These are phyloP conservation scores for Cercospora nicotianae DNA, from an alignment of 2,329 filamentous ascomycete genomes.

Conservation along the genomic window DNA sequence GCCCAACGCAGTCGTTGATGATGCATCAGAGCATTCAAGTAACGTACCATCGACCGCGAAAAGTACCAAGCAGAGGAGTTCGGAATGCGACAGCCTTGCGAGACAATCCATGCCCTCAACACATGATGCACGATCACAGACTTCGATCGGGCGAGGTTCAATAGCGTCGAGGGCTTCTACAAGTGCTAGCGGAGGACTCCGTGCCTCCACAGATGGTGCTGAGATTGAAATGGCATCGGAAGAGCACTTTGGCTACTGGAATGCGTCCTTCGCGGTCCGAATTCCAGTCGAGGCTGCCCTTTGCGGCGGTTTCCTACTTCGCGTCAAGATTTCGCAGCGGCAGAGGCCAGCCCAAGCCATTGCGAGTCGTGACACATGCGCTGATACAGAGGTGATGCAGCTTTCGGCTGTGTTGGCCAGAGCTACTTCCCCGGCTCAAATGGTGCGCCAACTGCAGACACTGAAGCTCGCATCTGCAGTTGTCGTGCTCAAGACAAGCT, in stretches of 20 bases:
- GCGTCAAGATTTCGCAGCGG: slow-evolving; percentile 10
- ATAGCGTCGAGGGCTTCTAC: neutral
- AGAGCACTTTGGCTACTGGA: slow-evolving; percentile 24
- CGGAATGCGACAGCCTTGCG: neutral
- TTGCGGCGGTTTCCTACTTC: slow-evolving; percentile 19
- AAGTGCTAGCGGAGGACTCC: neutral
- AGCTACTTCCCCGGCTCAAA: neutral
- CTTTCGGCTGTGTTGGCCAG: neutral
- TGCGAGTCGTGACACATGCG: neutral
- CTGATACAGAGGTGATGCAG: neutral
- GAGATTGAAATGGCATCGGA: slow-evolving; percentile 24
- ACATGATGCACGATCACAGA: neutral
- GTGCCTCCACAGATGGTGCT: neutral
- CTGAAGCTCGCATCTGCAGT: neutral
- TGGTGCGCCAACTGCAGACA: neutral
- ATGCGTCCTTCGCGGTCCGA: slow-evolving; percentile 14
- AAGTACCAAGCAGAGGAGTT: neutral
- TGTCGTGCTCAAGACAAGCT: slow-evolving; percentile 11
- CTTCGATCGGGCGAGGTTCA: neutral
- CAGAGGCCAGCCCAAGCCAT: neutral
- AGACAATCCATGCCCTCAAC: neutral
- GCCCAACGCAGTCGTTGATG: neutral
- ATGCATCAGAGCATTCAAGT: neutral
- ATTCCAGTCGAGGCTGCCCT: slow-evolving; percentile 18
- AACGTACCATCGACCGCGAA: neutral